Base-by-base conservation (phyloP, 2,329 filamentous ascomycete species). In the Elsinoe ampelina region DNA sequence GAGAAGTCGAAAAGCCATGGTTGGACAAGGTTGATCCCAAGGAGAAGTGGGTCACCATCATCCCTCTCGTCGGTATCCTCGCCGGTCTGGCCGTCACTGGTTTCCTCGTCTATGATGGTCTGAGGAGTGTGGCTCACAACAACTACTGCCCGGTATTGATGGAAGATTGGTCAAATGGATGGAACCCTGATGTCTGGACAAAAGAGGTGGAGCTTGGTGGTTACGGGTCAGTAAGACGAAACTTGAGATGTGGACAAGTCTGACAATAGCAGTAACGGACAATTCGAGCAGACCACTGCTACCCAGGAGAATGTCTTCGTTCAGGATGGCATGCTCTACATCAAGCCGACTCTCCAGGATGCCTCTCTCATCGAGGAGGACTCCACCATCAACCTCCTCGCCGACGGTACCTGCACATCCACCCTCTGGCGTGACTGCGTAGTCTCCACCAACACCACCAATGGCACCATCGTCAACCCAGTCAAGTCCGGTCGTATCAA, bases 41-140 rank as follows among this genome's bases (percentile, higher is more conserved):
- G 68, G 86, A 92, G 76, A 93, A 89, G 74, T 93, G 88, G 88
- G 83, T 89, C 7, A 90, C 85, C 2, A 89, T 92, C 61, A 79
- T 95, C 58, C 88, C 88, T 2, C 67, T 90, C 41, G 68, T 89
- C 20, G 88, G 87, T 47, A 80, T 93, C 51, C 48, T 83, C 2
- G 59, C 90, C 12, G 89, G 89, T 12, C 68, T 92, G 35, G 80
- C 69, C 2, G 72, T 91, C 39, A 81, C 85, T 1, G 87, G 78
- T 1, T 81, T 91, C 64, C 72, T 93, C 43, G 75, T 93, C 48
- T 93, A 83, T 77, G 85, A 91, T 62, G 89, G 89, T 3, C 68
- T 91, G 38, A 73, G 73, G 51, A 84, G 81, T 57, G 87, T 93
- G 2, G 79, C 86, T 35, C 82, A 85, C 65, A 84, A 92, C 74